A percentile compares a stretch with the other conserved stretches of the same genome.
These are phyloP conservation scores for Pseudonectria buxi DNA, from an alignment of 2,329 filamentous ascomycete species.

Conservation along the genomic window DNA sequence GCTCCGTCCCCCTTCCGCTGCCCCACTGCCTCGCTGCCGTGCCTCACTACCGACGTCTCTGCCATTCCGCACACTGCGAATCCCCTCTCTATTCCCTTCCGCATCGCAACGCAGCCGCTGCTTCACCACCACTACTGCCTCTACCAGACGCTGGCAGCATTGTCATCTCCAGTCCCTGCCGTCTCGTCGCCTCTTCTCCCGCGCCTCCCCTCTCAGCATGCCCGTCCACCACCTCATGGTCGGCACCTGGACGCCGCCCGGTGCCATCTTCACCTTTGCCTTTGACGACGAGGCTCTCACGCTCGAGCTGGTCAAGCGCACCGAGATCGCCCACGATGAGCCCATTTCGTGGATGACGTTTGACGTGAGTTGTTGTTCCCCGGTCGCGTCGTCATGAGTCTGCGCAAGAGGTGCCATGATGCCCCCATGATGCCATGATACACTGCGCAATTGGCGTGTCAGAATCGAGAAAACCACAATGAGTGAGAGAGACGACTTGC, in stretches of 20 bases:
- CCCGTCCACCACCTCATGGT: slow-evolving; percentile 82
- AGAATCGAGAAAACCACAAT: too few relatives aligned
- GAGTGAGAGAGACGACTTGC: not conserved
- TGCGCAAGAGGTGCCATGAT: not conserved
- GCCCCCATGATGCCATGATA: too few relatives aligned
- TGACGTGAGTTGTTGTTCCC: slow-evolving; percentile 50
- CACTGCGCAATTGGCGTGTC: too few relatives aligned
- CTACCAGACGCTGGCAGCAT: too few relatives aligned
- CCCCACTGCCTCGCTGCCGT: too few relatives aligned
- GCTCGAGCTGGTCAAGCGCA: slow-evolving; percentile 70
- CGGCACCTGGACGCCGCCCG: slow-evolving; percentile 84
- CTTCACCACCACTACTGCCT: too few relatives aligned
- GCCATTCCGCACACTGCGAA: too few relatives aligned
- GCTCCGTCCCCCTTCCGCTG: too few relatives aligned
- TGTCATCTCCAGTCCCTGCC: not conserved
- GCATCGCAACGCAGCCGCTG: too few relatives aligned
- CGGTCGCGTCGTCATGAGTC: not conserved
- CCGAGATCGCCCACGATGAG: slow-evolving; percentile 73
- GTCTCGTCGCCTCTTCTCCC: slow-evolving; percentile 5
- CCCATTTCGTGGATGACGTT: slow-evolving; percentile 94
- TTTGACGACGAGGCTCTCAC: slow-evolving; percentile 78
- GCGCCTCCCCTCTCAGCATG: slow-evolving; percentile 43
- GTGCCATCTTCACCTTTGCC: slow-evolving; percentile 81
- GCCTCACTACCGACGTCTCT: too few relatives aligned
- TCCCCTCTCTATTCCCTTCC: too few relatives aligned